These are phyloP conservation scores for Telfairia occidentalis DNA, from an alignment of 331 rosid species.

Conservation along the genomic window DNA sequence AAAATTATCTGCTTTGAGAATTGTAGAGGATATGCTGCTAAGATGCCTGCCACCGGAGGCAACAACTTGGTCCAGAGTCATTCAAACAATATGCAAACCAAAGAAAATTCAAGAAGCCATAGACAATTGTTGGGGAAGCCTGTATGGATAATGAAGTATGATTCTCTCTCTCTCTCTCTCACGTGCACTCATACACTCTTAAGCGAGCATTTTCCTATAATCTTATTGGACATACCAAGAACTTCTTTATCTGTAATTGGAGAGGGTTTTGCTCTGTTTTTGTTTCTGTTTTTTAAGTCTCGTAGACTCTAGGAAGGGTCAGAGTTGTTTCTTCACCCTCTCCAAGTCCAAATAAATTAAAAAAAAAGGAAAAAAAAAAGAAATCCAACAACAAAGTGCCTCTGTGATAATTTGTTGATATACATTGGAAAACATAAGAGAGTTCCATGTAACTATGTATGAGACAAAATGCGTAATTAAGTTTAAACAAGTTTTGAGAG, in stretches of 20 bases:
- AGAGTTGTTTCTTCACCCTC: background rate
- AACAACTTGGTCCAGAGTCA: conserved; percentile 65
- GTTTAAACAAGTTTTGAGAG: background rate
- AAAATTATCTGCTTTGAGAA: conserved; percentile 39
- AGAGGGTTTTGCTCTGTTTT: background rate
- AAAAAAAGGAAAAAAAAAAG: background rate
- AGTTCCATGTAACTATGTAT: background rate
- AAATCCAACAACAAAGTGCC: background rate
- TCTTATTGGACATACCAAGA: background rate
- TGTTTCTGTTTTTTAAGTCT: background rate
- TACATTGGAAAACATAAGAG: background rate
- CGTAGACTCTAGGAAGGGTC: background rate
- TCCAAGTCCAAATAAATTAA: no score
- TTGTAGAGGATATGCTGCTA: conserved; percentile 58
- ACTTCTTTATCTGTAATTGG: background rate
- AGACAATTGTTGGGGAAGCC: conserved; percentile 44
- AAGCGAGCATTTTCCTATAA: background rate
- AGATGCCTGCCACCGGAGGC: conserved; percentile 52
- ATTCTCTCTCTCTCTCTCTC: background rate
- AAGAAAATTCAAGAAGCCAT: conserved; percentile 36
- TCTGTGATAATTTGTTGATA: background rate
- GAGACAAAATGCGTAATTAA: background rate
- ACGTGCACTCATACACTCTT: background rate
- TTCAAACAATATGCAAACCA: conserved; percentile 52
- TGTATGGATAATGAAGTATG: conserved; percentile 15